These are phyloP conservation scores for Poterioochromonas sp. DNA, from an alignment of 352 stramenopile species.

Conservation along the genomic window DNA sequence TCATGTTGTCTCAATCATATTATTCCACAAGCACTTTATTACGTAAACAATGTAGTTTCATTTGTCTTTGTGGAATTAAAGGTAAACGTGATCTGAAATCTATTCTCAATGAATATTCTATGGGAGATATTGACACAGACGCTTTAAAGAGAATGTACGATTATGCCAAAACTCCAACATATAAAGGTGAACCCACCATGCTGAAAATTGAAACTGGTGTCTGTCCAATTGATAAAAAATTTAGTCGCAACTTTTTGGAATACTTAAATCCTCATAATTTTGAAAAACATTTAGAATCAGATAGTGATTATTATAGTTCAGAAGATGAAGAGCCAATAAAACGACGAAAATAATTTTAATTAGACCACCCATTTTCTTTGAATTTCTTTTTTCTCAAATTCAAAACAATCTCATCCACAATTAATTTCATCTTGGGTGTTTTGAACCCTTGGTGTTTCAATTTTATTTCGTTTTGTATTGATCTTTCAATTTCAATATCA, in stretches of 20 bases:
- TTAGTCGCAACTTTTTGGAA: neutral
- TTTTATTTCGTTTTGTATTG: no score
- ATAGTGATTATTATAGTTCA: no score
- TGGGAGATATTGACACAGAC: neutral
- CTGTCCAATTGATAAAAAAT: neutral
- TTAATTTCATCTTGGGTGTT: no score
- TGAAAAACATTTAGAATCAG: no score
- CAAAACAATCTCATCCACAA: no score
- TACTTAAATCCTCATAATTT: neutral
- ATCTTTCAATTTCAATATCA: no score
- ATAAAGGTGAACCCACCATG: neutral
- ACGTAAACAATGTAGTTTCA: neutral
- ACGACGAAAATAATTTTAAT: no score
- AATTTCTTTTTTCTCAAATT: no score
- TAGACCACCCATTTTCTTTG: no score
- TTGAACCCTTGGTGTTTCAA: no score
- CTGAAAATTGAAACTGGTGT: neutral
- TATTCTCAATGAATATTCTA: neutral
- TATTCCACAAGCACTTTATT: neutral
- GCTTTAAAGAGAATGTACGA: neutral
- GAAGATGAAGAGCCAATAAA: no score
- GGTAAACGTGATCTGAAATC: neutral
- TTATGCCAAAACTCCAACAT: neutral
- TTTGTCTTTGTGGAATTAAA: neutral
- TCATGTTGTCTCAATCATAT: neutral